Percentiles rank a stretch among this genome's conserved stretches.
Evolutionary conservation across 441 rosid species (phyloP).

Genomic region (Kokia cookei): DNA sequence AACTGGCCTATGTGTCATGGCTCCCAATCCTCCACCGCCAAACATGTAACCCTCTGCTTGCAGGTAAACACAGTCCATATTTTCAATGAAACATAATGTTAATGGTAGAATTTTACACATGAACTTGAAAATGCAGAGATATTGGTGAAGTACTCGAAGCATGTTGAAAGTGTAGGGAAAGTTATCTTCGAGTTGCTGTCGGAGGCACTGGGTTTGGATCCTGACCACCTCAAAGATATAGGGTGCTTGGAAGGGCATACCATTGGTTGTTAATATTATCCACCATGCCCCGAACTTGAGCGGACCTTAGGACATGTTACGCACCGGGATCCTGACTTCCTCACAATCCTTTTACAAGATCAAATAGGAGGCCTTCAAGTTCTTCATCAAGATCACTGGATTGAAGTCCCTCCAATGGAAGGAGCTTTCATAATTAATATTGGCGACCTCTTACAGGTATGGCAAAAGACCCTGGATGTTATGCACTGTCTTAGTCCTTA

Average conservation of each 20-base stretch:
- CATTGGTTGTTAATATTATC: conserved; percentile 23
- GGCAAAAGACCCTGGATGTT: background rate
- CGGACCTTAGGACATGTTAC: conserved; percentile 18
- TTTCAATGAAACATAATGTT: no score
- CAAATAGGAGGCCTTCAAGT: conserved; percentile 34
- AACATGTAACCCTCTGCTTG: conserved; percentile 37
- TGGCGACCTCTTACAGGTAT: conserved; percentile 26
- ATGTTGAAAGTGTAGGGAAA: conserved; percentile 7
- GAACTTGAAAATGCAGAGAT: conserved; percentile 8
- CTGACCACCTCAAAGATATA: conserved; percentile 11
- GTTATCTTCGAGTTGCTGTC: conserved; percentile 11
- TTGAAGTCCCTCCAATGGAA: conserved; percentile 25
- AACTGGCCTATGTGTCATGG: no score
- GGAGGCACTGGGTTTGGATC: conserved; percentile 16
- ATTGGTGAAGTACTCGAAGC: conserved; percentile 16
- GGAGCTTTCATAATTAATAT: conserved; percentile 25
- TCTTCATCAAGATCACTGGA: conserved; percentile 15
- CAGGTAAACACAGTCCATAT: no score
- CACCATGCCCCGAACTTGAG: conserved; percentile 17
- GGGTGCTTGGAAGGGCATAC: conserved; percentile 17
- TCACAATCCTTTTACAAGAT: conserved; percentile 33
- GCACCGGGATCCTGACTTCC: conserved; percentile 17
- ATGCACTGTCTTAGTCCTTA: no score
- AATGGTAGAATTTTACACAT: background rate
- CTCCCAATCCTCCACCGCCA: conserved; percentile 37